phyloP scores from a whole-genome alignment of 148 eudicot genomes.

The Silene conica region DNA sequence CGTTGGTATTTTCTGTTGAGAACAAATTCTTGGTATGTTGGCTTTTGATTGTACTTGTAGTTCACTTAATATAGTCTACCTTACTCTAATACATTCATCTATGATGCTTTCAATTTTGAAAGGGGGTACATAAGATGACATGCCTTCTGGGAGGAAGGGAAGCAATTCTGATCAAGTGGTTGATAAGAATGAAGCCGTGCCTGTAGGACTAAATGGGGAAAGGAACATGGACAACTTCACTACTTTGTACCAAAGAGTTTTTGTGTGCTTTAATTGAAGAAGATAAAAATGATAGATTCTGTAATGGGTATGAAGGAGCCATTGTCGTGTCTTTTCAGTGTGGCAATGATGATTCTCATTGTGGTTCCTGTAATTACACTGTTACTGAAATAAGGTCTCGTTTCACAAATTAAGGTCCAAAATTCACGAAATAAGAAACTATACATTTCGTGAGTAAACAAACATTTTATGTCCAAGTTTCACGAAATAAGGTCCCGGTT shows the following conservation, averaged over 20 bases:
- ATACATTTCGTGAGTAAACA: no score
- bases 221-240: constrained; percentile 31
- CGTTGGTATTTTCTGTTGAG: constrained; percentile 29
- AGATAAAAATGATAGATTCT: constrained; percentile 39
- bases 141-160: constrained; percentile 16
- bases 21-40: constrained; percentile 35
- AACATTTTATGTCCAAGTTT: no score
- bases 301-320: constrained; percentile 39
- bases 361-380: constrained; percentile 50
- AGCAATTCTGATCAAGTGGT: constrained; percentile 14
- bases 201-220: constrained; percentile 25
- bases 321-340: constrained; percentile 39
- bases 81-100: neutral
- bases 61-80: neutral
- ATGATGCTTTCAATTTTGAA: constrained; percentile 14
- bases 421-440: no score
- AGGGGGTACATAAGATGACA: constrained; percentile 26
- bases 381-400: constrained; percentile 45
- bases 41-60: constrained; percentile 16
- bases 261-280: constrained; percentile 58
- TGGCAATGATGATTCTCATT: constrained; percentile 52
- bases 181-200: constrained; percentile 26
- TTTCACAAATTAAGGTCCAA: no score
- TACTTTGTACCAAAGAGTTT: constrained; percentile 49
- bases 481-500: no score